A percentile compares a stretch with the other conserved stretches of the same genome.
Evolutionary conservation across 169 alveolate genomes (phyloP).

Genomic region (Cryptosporidium muris): DNA sequence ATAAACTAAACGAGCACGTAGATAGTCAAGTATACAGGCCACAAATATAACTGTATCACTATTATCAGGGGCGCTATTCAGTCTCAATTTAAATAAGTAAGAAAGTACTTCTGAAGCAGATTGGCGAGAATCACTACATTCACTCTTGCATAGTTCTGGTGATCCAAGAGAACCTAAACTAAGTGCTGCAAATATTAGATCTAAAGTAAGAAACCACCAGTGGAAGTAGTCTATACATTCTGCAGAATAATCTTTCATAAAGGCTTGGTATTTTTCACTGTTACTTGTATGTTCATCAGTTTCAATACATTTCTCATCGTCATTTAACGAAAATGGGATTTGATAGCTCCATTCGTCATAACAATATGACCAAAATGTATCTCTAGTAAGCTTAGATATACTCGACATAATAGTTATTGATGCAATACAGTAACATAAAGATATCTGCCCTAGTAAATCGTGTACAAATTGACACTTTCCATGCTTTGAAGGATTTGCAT

Average conservation of each 20-base stretch:
- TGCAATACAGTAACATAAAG: conserved; percentile 38
- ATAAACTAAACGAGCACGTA: conserved; percentile 50
- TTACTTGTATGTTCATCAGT: too few species aligned
- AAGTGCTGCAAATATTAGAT: conserved; percentile 40
- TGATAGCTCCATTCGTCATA: conserved; percentile 16
- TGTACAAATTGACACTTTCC: conserved; percentile 34
- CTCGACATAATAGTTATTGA: conserved; percentile 24
- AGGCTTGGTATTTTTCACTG: not conserved
- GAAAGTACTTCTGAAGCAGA: conserved; percentile 10
- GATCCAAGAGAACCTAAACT: conserved; percentile 17
- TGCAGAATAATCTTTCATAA: not conserved
- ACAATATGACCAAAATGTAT: conserved; percentile 27
- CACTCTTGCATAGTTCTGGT: conserved; percentile 5
- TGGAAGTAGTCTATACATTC: conserved; percentile 41
- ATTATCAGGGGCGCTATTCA: not conserved
- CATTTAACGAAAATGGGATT: conserved; percentile 38
- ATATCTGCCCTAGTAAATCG: conserved; percentile 25
- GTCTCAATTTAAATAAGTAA: conserved; percentile 17
- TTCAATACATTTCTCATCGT: too few species aligned
- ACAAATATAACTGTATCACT: conserved; percentile 15
- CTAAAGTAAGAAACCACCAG: conserved; percentile 69
- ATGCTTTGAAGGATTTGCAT: not conserved
- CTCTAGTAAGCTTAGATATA: not conserved
- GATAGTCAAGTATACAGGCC: conserved; percentile 46
- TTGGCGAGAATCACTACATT: conserved; percentile 3